These are phyloP conservation scores for Nigrograna mackinnonii DNA, from an alignment of 2,329 filamentous ascomycete species.

Conservation along the genomic window DNA sequence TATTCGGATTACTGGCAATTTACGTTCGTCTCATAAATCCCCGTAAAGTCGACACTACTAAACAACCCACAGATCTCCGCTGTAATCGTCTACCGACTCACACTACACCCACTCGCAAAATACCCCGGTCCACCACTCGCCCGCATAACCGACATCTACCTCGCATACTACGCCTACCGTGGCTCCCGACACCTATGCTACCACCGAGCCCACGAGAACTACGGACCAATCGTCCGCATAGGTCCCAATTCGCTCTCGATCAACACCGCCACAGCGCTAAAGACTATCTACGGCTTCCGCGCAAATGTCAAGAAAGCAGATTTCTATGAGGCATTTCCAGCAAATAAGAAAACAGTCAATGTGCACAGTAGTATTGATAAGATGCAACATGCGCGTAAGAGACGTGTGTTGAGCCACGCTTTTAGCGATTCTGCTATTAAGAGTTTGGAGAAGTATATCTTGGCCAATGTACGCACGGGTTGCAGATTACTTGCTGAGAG, in stretches of 20 bases:
- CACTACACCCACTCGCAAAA: constrained; percentile 46
- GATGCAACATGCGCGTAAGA: constrained; percentile 49
- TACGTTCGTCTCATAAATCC: constrained; percentile 21
- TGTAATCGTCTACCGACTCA: constrained; percentile 42
- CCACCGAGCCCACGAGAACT: constrained; percentile 70
- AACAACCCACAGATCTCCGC: constrained; percentile 22
- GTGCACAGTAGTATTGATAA: constrained; percentile 52
- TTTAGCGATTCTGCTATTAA: constrained; percentile 52
- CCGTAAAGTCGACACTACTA: constrained; percentile 6
- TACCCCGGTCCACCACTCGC: constrained; percentile 48
- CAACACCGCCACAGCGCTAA: constrained; percentile 64
- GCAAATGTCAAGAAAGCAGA: constrained; percentile 53
- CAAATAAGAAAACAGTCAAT: constrained; percentile 44
- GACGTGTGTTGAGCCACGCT: constrained; percentile 50
- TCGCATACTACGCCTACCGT: constrained; percentile 70
- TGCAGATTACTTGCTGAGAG: constrained; percentile 37
- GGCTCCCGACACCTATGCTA: constrained; percentile 77
- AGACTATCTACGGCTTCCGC: constrained; percentile 54
- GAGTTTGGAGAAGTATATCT: constrained; percentile 49
- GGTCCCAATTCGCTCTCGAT: constrained; percentile 78
- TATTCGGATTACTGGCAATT: constrained; percentile 24
- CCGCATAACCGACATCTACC: constrained; percentile 40
- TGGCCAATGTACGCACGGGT: constrained; percentile 46
- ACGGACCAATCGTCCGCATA: constrained; percentile 74
- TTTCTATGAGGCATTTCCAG: constrained; percentile 53